Percentiles rank a stretch among this genome's conserved stretches.
Evolutionary conservation across 495 filamentous ascomycete species (phyloP).

Genomic region (Aspergillus ostianus): DNA sequence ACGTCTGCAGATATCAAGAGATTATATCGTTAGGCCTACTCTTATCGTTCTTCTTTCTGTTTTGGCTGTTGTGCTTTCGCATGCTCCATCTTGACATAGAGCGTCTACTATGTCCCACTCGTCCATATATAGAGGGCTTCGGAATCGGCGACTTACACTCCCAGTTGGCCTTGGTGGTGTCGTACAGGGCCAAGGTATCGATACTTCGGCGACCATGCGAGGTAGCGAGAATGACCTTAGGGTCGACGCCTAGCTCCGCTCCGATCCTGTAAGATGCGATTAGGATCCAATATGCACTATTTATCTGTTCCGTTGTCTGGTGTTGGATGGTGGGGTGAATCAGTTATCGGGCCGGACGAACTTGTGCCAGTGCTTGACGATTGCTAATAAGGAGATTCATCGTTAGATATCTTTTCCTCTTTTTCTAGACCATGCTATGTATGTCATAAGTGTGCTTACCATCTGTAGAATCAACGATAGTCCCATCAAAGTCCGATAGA

Average conservation of each 20-base stretch:
- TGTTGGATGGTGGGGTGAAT: background rate
- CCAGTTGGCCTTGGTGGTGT: conserved; percentile 80
- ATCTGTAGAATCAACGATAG: conserved; percentile 47
- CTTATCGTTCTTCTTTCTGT: background rate
- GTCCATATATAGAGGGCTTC: background rate
- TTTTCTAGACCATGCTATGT: background rate
- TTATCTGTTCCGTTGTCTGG: background rate
- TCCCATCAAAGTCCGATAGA: conserved; percentile 89
- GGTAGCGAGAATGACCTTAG: conserved; percentile 75
- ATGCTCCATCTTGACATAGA: background rate
- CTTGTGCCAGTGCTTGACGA: conserved; percentile 90
- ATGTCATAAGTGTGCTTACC: conserved; percentile 23
- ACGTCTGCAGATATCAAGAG: conserved; percentile 58
- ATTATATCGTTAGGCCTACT: conserved; percentile 3
- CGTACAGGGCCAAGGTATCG: conserved; percentile 71
- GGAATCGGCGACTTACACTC: conserved; percentile 66
- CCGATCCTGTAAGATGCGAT: conserved; percentile 58
- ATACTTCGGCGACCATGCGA: conserved; percentile 88
- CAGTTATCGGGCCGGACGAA: conserved; percentile 37
- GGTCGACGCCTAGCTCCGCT: conserved; percentile 77
- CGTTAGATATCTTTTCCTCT: background rate
- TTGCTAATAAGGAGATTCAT: conserved; percentile 52
- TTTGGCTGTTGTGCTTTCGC: too few relatives aligned
- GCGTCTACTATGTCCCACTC: background rate
- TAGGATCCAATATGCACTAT: too few relatives aligned